Base-by-base conservation (phyloP, 768 basidiomycete genomes). In the Clavulina sp. region DNA sequence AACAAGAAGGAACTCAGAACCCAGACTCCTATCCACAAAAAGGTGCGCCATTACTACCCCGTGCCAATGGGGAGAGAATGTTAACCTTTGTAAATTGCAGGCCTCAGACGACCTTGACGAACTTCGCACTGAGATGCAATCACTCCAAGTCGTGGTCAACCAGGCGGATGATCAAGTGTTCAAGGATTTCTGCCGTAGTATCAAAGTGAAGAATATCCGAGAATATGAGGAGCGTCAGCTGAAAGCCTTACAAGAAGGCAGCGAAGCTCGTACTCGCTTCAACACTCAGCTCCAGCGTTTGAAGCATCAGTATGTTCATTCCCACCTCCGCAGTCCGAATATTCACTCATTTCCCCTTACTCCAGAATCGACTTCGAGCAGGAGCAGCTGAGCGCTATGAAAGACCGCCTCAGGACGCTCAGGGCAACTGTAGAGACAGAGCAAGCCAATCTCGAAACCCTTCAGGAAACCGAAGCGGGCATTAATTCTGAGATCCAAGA, bases 211-310 rank as follows among this genome's bases (percentile, higher is more conserved):
- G 16, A 80, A 80, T 64, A 88, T 99, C 56, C 77, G 92, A 26
- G 87, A 92, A 58, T 99, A 92, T 62, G 93, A 97, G 65, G 84
- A 88, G 61, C 77, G 83, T 21, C 88, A 93, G 60, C 69, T 96
- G 29, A 84, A 81, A 63, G 75, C 85, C 23, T 87, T 85, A 0
- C 81, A 89, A 64, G 84, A 85, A 59, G 88, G 89, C 63, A 84
- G 77, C 60, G 85, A 84, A 58, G 84, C 84, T 5, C 69, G 85
- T 52, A 66, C 91, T 57, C 74, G 81, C 44, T 93, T 78, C 57
- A 81, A 89, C 57, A 84, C 80, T 3, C 88, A 92, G 62, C 83
- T 92, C 54, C 81, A 83, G 0, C 73, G 92, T 5, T 68, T 96
- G 52, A 78, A 74, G 2, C 85, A 92, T 65, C 84, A 87, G 91